Evolutionary conservation across 148 eudicot genomes (phyloP).

Genomic region (Talinum fruticosum): DNA sequence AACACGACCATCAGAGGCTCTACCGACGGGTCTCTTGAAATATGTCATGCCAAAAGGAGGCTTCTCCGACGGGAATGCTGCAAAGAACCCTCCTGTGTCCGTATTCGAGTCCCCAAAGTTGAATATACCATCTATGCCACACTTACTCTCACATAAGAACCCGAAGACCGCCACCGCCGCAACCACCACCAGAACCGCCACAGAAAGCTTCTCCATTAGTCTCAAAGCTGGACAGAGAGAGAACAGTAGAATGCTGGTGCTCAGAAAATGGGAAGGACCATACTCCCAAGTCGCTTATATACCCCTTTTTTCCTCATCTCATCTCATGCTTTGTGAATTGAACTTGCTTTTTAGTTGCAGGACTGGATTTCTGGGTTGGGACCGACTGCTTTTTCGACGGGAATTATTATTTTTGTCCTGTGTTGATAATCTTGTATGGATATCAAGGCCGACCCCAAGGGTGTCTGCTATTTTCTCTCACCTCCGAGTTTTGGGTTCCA

Average conservation of each 20-base stretch:
- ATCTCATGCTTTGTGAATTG: background rate
- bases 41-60: slow-evolving; percentile 70
- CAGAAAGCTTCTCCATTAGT: slow-evolving; percentile 12
- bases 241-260: background rate
- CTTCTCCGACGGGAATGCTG: slow-evolving; percentile 61
- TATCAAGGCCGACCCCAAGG: background rate
- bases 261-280: slow-evolving; percentile 9
- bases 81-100: slow-evolving; percentile 78
- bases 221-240: background rate
- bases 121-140: slow-evolving; percentile 69
- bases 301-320: background rate
- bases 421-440: slow-evolving; percentile 20
- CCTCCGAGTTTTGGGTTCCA: background rate
- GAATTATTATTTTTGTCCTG: background rate
- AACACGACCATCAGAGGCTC: slow-evolving; percentile 79
- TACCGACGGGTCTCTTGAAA: slow-evolving; percentile 65
- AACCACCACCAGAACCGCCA: slow-evolving; percentile 13
- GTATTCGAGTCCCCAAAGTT: slow-evolving; percentile 90
- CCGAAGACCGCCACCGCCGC: slow-evolving; percentile 18
- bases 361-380: background rate
- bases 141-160: slow-evolving; percentile 33
- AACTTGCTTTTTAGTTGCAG: background rate
- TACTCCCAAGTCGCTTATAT: background rate
- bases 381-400: background rate
- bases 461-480: slow-evolving; percentile 14